Percentiles rank a stretch among this genome's conserved stretches.
Evolutionary conservation across 805 yeast species (phyloP).

Genomic region (Osmozyma mogii): DNA sequence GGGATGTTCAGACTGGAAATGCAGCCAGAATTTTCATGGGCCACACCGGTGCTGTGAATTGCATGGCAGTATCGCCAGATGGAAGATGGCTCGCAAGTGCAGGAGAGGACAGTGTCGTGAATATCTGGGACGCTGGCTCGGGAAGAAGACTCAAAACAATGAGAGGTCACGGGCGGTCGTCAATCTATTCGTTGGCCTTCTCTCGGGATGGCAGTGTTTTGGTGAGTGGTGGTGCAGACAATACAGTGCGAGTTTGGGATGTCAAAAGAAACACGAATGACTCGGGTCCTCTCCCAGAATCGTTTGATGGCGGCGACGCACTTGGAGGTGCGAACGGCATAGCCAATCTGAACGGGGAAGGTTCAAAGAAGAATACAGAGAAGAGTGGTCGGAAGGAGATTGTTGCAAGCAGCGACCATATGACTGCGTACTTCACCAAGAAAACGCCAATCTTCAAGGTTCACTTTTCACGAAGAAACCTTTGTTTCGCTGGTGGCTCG

Average conservation of each 20-base stretch:
- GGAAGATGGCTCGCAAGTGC: slow-evolving; percentile 96
- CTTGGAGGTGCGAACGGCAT: slow-evolving; percentile 3
- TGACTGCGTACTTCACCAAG: slow-evolving; percentile 91
- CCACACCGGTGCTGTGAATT: slow-evolving; percentile 81
- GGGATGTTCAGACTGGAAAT: slow-evolving; percentile 89
- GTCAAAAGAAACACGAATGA: slow-evolving; percentile 78
- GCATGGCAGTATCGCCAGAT: slow-evolving; percentile 88
- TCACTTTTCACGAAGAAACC: slow-evolving; percentile 81
- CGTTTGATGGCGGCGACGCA: slow-evolving; percentile 30
- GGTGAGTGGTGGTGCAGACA: slow-evolving; percentile 89
- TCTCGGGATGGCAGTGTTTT: slow-evolving; percentile 83
- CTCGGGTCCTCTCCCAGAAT: slow-evolving; percentile 70
- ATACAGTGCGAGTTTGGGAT: slow-evolving; percentile 94
- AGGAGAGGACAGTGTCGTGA: slow-evolving; percentile 84
- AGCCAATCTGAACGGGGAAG: slow-evolving; percentile 6
- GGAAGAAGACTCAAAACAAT: slow-evolving; percentile 83
- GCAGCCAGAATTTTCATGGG: slow-evolving; percentile 90
- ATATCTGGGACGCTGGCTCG: slow-evolving; percentile 90
- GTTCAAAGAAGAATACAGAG: slow-evolving; percentile 20
- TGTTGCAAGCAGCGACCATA: slow-evolving; percentile 79
- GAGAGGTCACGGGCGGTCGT: slow-evolving; percentile 90
- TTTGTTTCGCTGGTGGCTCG: slow-evolving; percentile 91
- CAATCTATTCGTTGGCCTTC: slow-evolving; percentile 78
- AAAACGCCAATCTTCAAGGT: slow-evolving; percentile 91
- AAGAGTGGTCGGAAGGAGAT: slow-evolving; percentile 55